Base-by-base conservation (phyloP, 164 flowering plant species). In the Piper betle region DNA sequence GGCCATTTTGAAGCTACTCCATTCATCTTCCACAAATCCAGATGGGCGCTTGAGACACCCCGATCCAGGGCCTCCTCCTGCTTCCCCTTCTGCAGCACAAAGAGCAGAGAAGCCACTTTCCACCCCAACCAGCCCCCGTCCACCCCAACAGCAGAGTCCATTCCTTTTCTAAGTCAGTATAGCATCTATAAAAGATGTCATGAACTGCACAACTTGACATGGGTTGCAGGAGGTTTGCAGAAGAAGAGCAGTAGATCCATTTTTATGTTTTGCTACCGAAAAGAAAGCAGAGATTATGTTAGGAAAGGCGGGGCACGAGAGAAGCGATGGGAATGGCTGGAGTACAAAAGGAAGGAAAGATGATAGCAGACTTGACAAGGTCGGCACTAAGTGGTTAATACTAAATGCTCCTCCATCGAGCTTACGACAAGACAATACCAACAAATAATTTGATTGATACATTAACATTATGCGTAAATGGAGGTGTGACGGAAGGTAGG, bases 101-200 rank as follows among this genome's bases (percentile, higher is more conserved):
- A 75, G 63, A 25, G 33, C 33, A 61, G 71, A 48, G 57, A 70
- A 68, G 20, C 73, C 77, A 64, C 59, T 55, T 19, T 67, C 77
- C 19, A 81, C 68, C 64, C 77, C 80, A 70, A 62, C 68, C 42
- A 72, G 42, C n/a, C n/a, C n/a, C 82, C 84, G 60, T 79, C 81
- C 52, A 76, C 72, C 59, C 82, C 73, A 40, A 74, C 59, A 59
- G 80, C 86, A 69, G 80, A 81, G 76, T 84, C 87, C 92, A 86
- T 86, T 55, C 33, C 58, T 33, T 33, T 55, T 55, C 25, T 33
- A 55, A 11, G 5, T 25, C 39, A 55, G 16, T 25, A 55, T 25
- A 25, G 58, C 58, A 55, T 38, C 58, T 25, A 25, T 25, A 25
- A 25, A 25, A 25, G 33, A 25, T 25, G 33, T 25, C 33, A 25